Evolutionary conservation across 768 basidiomycete species (phyloP).

Genomic region (Cystobasidium tubakii): DNA sequence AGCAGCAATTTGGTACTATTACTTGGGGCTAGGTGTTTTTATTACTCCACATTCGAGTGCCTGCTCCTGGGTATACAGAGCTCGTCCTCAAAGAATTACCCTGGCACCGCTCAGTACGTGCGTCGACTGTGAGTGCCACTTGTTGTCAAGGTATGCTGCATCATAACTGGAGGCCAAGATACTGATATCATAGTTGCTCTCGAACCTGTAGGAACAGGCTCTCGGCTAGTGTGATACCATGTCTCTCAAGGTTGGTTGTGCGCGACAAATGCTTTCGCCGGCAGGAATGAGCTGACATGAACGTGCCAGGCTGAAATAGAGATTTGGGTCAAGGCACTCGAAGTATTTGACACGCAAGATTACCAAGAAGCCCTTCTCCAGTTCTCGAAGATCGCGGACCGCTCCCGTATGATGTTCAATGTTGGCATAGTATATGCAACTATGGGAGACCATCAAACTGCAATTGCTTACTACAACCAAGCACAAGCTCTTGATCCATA

Average conservation of each 20-base stretch:
- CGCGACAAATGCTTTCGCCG: background rate
- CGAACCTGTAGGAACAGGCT: background rate
- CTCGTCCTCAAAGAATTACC: no score
- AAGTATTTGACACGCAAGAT: conserved; percentile 78
- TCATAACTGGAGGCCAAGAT: no score
- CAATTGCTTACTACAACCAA: conserved; percentile 65
- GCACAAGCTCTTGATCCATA: conserved; percentile 75
- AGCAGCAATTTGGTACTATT: no score
- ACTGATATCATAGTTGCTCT: no score
- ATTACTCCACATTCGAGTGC: no score
- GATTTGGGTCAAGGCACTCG: conserved; percentile 77
- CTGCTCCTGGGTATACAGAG: no score
- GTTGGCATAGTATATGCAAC: conserved; percentile 91
- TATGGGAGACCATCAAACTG: conserved; percentile 50
- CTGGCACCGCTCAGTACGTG: no score
- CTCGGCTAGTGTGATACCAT: background rate
- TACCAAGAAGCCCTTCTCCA: conserved; percentile 67
- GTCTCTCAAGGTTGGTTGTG: conserved; percentile 17
- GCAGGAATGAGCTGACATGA: no score
- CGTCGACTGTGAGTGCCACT: no score
- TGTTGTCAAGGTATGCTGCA: no score
- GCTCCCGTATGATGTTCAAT: conserved; percentile 83
- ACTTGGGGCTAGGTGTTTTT: no score
- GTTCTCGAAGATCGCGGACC: conserved; percentile 76
- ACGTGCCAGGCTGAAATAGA: conserved; percentile 60